Conservation (phyloP, 75 land plant species). For the Picea sitchensis region DNA sequence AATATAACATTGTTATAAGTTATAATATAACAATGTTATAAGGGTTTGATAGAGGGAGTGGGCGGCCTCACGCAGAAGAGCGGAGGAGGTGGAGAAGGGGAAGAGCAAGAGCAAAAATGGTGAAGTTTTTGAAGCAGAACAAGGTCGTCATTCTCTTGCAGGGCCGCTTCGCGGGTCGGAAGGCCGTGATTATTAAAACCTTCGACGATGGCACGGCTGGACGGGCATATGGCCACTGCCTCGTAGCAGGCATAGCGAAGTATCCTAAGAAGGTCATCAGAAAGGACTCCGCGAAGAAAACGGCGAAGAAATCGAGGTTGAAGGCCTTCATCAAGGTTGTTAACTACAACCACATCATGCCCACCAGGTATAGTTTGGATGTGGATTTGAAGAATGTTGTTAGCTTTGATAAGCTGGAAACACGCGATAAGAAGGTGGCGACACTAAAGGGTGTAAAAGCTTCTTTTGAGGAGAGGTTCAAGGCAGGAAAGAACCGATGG, state of each 20-base stretch:
- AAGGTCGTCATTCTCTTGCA: slow-evolving; percentile 55
- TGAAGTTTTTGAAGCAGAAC: slow-evolving; percentile 55
- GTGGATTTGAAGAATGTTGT: slow-evolving; percentile 55
- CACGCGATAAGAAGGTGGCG: slow-evolving; percentile 35
- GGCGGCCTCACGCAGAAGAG: too few species aligned
- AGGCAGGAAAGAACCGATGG: slow-evolving; percentile 57
- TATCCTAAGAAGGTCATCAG: slow-evolving; percentile 59
- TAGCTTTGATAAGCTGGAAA: slow-evolving; percentile 41
- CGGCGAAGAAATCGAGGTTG: slow-evolving; percentile 46
- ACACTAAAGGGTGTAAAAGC: slow-evolving; percentile 47
- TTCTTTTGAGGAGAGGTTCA: slow-evolving; percentile 48
- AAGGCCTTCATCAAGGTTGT: slow-evolving; percentile 52
- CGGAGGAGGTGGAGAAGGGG: too few species aligned
- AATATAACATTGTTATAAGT: too few species aligned
- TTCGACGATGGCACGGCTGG: slow-evolving; percentile 51
- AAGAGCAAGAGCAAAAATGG: slow-evolving; percentile 22
- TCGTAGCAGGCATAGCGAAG: slow-evolving; percentile 50
- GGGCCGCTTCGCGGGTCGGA: slow-evolving; percentile 61
- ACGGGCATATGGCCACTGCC: slow-evolving; percentile 57
- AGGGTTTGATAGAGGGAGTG: too few species aligned
- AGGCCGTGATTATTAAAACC: slow-evolving; percentile 55
- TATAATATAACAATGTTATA: too few species aligned
- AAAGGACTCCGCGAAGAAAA: slow-evolving; percentile 47
- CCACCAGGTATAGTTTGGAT: slow-evolving; percentile 58
- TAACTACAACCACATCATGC: slow-evolving; percentile 59